A percentile compares a stretch with the other conserved stretches of the same genome.
phyloP scores from a whole-genome alignment of 805 yeast genomes.

The Ogataea neopini region DNA sequence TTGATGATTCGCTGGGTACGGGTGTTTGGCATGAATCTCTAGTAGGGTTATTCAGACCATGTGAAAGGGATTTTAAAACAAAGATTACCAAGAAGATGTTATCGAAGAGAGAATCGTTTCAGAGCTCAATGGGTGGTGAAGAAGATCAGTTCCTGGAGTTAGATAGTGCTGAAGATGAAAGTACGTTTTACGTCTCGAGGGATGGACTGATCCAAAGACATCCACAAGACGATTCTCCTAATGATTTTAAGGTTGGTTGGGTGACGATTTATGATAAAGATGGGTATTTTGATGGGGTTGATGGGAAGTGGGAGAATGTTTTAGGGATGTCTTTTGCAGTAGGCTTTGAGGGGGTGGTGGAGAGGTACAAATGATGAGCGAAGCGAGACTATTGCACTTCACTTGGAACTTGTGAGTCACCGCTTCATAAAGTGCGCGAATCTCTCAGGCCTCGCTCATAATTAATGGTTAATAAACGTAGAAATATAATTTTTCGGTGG shows the following conservation, averaged over 20 bases:
- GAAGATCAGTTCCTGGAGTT: slow-evolving; percentile 22
- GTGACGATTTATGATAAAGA: slow-evolving; percentile 56
- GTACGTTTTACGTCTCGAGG: slow-evolving; percentile 44
- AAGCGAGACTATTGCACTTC: no score
- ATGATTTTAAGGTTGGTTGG: slow-evolving; percentile 64
- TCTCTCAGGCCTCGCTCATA: no score
- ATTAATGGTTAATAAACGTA: no score
- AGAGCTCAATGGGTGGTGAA: slow-evolving; percentile 8
- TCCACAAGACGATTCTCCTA: slow-evolving; percentile 63
- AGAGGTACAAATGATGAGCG: slow-evolving; percentile 6
- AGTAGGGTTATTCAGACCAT: slow-evolving; percentile 32
- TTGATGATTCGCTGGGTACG: slow-evolving; percentile 25
- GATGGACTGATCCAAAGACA: slow-evolving; percentile 53
- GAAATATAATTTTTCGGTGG: no score
- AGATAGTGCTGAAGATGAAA: slow-evolving; percentile 19
- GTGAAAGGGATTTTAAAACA: slow-evolving; percentile 31
- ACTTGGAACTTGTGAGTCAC: no score
- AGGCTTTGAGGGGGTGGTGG: slow-evolving; percentile 11
- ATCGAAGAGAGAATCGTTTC: slow-evolving; percentile 21
- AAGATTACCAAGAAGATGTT: slow-evolving; percentile 31
- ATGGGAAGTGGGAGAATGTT: slow-evolving; percentile 55
- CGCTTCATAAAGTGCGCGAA: no score
- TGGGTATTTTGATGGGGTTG: slow-evolving; percentile 28
- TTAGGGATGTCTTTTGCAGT: slow-evolving; percentile 41
- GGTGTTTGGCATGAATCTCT: slow-evolving; percentile 31